phyloP scores from a whole-genome alignment of 2,329 filamentous ascomycete species.

The Neonectria punicea region DNA sequence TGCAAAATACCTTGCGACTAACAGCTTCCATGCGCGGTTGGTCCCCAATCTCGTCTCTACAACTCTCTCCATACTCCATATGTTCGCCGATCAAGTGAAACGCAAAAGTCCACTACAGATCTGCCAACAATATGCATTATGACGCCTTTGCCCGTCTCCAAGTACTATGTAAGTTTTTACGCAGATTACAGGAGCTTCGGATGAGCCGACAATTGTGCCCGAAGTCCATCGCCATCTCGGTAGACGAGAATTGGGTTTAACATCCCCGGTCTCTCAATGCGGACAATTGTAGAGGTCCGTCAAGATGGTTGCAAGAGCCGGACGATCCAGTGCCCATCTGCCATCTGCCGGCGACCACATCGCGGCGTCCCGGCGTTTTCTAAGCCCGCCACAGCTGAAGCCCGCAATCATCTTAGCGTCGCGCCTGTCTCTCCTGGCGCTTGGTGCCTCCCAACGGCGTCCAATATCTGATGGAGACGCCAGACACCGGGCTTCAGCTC shows the following conservation, averaged over 20 bases:
- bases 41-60: background rate
- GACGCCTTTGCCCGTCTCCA: conserved; percentile 1
- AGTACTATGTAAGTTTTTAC: background rate
- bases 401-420: conserved; percentile 6
- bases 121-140: background rate
- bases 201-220: background rate
- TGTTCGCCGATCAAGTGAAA: conserved; percentile 25
- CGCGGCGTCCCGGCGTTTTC: background rate
- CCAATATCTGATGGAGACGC: conserved; percentile 10
- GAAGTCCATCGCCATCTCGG: conserved; percentile 11
- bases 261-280: background rate
- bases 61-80: conserved; percentile 4
- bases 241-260: background rate
- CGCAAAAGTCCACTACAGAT: conserved; percentile 3
- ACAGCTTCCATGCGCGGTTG: background rate
- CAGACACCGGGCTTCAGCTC: conserved; percentile 18
- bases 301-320: conserved; percentile 8
- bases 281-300: background rate
- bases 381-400: conserved; percentile 18
- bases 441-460: conserved; percentile 1
- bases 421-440: background rate
- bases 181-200: conserved; percentile 9
- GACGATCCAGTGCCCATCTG: background rate
- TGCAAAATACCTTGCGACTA: conserved; percentile 9
- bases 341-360: conserved; percentile 7